Evolutionary conservation across 2,329 filamentous ascomycete genomes (phyloP), one percentile per base, ranked within the genome.

Genomic region (Hirsutella rhossiliensis): DNA sequence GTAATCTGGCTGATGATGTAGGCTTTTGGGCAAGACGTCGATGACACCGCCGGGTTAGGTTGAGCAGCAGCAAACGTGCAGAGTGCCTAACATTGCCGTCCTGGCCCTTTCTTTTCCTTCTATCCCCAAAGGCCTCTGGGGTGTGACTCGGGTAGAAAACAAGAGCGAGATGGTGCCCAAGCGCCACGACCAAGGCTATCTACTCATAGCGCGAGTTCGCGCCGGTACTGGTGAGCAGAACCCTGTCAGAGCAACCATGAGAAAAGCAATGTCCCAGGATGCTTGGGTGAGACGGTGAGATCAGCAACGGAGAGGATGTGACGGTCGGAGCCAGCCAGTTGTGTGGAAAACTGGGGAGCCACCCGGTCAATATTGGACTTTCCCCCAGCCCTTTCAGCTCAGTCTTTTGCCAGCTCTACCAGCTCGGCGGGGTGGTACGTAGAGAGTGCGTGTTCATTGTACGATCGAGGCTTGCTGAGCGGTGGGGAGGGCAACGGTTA

Each of bases 401-500:
- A 40, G 39, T 43, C 40, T n/a, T 12, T 31, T 42, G 43, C 42
- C 43, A 47, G 44, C 45, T 44, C 43, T 44, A 28, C 44, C 34
- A 44, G 38, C 36, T 42, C 29, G 38, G 44, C 39, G 43, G 37
- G 46, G 45, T 36, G 41, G 44, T 47, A 40, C 47, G 38, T 43
- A 39, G 44, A 45, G n/a, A 43, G 41, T 32, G 34, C 23, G 15
- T 37, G 3, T 19, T 15, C 34, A 37, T 37, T 48, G 37, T 49
- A 36, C 37, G 42, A 46, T 38, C 41, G 39, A 39, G 45, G 43
- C 40, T 46, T 32, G 44, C 43, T 36, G 44, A 31, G 47, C 47
- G 44, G 47, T 43, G 49, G 44, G 38, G 47, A 43, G 49, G 45
- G 42, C 47, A 37, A 15, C 13, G 18, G 13, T 37, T 46, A 45